These are phyloP conservation scores for Xylaria sp. DNA, from an alignment of 2,329 filamentous ascomycete genomes.

Conservation along the genomic window DNA sequence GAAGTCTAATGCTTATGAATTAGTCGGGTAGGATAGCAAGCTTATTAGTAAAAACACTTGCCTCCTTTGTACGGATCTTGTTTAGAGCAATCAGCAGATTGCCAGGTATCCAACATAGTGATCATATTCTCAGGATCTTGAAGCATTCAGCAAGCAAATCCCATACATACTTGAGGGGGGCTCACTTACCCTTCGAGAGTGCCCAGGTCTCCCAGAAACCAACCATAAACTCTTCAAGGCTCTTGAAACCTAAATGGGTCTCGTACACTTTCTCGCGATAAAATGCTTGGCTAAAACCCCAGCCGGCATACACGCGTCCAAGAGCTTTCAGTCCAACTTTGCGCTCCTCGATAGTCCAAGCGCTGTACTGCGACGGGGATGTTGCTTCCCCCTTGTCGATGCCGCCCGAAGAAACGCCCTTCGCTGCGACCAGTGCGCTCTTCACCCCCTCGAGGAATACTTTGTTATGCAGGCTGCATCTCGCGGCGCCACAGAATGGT, in stretches of 20 bases:
- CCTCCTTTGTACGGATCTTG: slow-evolving; percentile 73
- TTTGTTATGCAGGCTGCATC: slow-evolving; percentile 72
- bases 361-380: slow-evolving; percentile 51
- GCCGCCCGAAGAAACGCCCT: slow-evolving; percentile 63
- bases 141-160: slow-evolving; percentile 5
- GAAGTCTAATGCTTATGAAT: slow-evolving; percentile 57
- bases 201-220: slow-evolving; percentile 83
- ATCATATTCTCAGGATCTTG: slow-evolving; percentile 78
- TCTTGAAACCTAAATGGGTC: slow-evolving; percentile 69
- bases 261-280: slow-evolving; percentile 78
- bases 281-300: slow-evolving; percentile 83
- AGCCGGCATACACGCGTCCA: slow-evolving; percentile 80
- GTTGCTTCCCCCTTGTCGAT: slow-evolving; percentile 57
- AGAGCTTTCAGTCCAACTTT: slow-evolving; percentile 69
- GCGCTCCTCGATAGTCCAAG: slow-evolving; percentile 66
- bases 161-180: not conserved
- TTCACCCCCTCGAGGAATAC: slow-evolving; percentile 72
- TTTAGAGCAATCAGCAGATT: slow-evolving; percentile 74
- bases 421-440: slow-evolving; percentile 65
- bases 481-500: slow-evolving; percentile 73
- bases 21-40: not conserved
- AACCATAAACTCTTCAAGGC: slow-evolving; percentile 77
- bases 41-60: not conserved
- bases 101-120: slow-evolving; percentile 82
- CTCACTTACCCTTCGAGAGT: slow-evolving; percentile 65